Percentiles rank a stretch among this genome's conserved stretches.
Evolutionary conservation across 139 green algal genomes (phyloP).

Genomic region (Closterium sp.): DNA sequence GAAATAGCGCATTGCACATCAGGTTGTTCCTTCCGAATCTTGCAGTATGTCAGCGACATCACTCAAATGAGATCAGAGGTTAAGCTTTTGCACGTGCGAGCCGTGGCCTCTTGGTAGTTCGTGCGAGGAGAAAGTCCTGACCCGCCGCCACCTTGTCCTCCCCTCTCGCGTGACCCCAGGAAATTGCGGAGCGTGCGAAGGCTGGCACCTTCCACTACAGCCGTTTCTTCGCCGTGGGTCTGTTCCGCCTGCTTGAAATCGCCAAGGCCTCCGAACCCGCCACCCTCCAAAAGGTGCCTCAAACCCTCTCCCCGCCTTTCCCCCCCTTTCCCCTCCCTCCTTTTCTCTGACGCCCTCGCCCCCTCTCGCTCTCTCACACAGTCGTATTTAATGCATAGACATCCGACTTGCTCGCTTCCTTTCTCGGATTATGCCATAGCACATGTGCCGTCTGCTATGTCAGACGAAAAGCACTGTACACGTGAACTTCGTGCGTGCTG

Average conservation of each 20-base stretch:
- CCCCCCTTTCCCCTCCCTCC: background rate
- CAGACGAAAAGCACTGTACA: too few species aligned
- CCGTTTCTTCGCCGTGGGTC: slow-evolving; percentile 57
- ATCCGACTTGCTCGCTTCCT: too few species aligned
- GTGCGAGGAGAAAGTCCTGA: background rate
- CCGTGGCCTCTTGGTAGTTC: background rate
- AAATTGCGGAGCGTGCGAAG: slow-evolving; percentile 22
- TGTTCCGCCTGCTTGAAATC: slow-evolving; percentile 60
- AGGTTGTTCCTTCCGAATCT: too few species aligned
- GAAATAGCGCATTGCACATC: too few species aligned
- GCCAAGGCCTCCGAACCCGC: slow-evolving; percentile 51
- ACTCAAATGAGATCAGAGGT: background rate
- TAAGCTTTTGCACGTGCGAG: background rate
- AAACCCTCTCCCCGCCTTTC: background rate
- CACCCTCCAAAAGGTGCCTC: slow-evolving; percentile 51
- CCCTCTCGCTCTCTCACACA: too few species aligned
- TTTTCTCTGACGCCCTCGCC: background rate
- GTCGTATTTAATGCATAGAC: too few species aligned
- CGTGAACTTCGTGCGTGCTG: too few species aligned
- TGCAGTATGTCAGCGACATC: too few species aligned
- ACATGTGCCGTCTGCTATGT: too few species aligned
- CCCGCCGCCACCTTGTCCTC: background rate
- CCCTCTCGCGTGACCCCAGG: background rate
- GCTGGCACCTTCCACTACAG: slow-evolving; percentile 55
- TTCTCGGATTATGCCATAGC: too few species aligned